A percentile compares a stretch with the other conserved stretches of the same genome.
These are phyloP conservation scores for Taiozyma sp. DNA, from an alignment of 1,139 yeast genomes.

Conservation along the genomic window DNA sequence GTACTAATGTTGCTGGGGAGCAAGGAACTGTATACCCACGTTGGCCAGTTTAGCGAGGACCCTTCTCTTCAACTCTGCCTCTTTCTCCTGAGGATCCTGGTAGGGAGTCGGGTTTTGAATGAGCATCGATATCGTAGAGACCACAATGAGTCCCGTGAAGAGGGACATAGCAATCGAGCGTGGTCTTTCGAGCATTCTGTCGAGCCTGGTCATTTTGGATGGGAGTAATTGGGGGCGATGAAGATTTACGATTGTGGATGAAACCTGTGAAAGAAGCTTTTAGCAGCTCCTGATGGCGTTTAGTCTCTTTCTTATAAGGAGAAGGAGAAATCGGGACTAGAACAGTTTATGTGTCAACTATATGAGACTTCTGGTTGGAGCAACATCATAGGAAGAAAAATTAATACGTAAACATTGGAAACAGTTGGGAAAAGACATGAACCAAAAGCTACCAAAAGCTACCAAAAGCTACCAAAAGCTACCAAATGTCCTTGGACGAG, in stretches of 20 bases:
- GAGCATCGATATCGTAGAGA: neutral
- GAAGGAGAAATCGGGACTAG: neutral
- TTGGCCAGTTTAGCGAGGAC: neutral
- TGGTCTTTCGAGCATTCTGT: neutral
- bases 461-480: too few species aligned
- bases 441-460: neutral
- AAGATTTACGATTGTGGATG: too few species aligned
- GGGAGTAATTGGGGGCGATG: too few species aligned
- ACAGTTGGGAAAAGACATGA: neutral
- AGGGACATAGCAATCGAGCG: neutral
- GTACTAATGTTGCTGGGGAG: neutral
- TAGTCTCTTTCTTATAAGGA: neutral
- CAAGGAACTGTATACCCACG: neutral
- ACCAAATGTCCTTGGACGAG: conserved; percentile 21
- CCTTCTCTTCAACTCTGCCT: neutral
- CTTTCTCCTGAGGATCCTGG: neutral
- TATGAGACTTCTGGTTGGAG: neutral
- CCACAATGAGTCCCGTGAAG: neutral
- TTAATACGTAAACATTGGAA: neutral
- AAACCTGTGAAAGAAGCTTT: too few species aligned
- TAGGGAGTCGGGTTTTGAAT: neutral
- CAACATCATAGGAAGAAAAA: neutral
- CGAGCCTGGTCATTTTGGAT: neutral
- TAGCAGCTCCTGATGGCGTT: too few species aligned
- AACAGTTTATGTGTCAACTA: neutral